phyloP scores from a whole-genome alignment of 305 asterid species.

The Salvia sclarea region DNA sequence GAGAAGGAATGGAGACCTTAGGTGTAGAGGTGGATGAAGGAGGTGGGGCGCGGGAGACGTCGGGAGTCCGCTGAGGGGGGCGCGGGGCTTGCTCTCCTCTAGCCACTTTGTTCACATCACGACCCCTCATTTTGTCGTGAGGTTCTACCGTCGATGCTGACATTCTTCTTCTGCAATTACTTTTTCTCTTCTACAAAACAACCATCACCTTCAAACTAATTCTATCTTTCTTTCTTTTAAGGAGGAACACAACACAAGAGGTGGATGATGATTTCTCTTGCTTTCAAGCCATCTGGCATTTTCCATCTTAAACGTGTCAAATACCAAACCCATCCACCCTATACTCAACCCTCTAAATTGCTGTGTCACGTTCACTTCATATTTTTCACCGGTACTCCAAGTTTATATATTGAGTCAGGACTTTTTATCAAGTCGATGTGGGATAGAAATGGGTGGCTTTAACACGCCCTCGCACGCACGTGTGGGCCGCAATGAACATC shows the following conservation, averaged over 20 bases:
- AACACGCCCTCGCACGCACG: too few species aligned
- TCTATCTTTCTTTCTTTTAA: too few species aligned
- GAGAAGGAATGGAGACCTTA: too few species aligned
- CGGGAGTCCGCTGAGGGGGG: slow-evolving; percentile 31
- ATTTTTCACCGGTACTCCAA: too few species aligned
- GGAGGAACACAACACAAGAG: background rate
- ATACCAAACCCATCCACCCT: background rate
- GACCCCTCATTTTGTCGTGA: slow-evolving; percentile 46
- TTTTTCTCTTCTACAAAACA: too few species aligned
- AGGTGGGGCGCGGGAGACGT: background rate
- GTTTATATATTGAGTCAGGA: too few species aligned
- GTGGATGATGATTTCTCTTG: slow-evolving; percentile 3
- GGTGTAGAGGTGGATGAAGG: slow-evolving; percentile 42
- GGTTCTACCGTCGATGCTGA: slow-evolving; percentile 41
- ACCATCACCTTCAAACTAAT: too few species aligned
- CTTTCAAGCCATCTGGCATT: slow-evolving; percentile 9
- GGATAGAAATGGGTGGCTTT: too few species aligned
- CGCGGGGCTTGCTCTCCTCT: slow-evolving; percentile 54
- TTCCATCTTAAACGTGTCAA: slow-evolving; percentile 13
- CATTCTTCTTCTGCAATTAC: background rate
- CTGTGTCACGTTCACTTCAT: too few species aligned
- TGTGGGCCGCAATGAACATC: too few species aligned
- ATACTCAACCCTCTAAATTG: too few species aligned
- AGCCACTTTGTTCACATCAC: slow-evolving; percentile 43
- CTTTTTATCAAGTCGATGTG: too few species aligned